Evolutionary conservation across 2,329 filamentous ascomycete genomes (phyloP).

Genomic region (Neurospora sp.): DNA sequence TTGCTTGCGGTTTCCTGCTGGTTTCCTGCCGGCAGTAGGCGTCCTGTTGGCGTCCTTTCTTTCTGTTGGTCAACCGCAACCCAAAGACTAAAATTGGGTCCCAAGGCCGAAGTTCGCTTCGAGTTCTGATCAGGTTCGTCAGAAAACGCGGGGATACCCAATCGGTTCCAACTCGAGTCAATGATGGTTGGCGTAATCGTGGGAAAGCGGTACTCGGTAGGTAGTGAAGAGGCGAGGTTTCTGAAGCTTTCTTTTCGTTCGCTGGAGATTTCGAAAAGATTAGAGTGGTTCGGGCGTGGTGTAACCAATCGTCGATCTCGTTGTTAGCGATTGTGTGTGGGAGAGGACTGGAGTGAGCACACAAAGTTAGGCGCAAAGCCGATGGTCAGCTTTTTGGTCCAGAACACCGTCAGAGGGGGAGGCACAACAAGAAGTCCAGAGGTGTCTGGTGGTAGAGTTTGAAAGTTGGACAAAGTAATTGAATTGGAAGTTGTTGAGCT

Average conservation of each 20-base stretch:
- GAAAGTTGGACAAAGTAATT: neutral
- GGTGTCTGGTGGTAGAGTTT: neutral
- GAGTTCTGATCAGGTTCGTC: neutral
- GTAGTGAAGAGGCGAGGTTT: neutral
- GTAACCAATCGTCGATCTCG: neutral
- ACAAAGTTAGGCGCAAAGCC: neutral
- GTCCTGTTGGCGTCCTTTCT: neutral
- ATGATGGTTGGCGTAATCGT: neutral
- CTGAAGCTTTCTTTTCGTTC: neutral
- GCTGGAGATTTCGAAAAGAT: neutral
- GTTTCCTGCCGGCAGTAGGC: conserved; percentile 3
- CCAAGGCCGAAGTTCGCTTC: neutral
- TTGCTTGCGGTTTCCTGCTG: conserved; percentile 8
- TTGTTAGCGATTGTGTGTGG: neutral
- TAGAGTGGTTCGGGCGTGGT: neutral
- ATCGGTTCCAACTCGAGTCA: neutral
- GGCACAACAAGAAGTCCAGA: neutral
- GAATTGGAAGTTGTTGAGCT: neutral
- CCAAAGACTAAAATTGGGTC: neutral
- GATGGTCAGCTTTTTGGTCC: neutral
- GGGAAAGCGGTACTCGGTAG: neutral
- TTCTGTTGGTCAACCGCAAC: neutral
- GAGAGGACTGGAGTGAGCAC: neutral
- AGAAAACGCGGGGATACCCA: neutral
- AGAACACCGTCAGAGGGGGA: neutral